Conservation (phyloP, 352 stramenopile species). For the Globisporangium takayamanum region DNA sequence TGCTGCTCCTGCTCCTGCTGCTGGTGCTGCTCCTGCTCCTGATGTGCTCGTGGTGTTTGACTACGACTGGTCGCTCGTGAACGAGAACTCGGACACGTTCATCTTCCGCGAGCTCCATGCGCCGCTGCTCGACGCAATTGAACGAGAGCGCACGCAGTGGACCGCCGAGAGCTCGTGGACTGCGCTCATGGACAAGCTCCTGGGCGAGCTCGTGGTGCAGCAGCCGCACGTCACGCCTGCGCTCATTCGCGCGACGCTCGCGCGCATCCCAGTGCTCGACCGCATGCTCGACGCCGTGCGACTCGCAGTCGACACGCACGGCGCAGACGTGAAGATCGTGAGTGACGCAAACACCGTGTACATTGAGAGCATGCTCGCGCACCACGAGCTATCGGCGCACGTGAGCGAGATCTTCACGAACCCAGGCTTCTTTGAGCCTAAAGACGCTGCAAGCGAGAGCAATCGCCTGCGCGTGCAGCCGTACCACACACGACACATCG, state of each 20-base stretch:
- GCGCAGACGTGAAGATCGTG: constrained; percentile 53
- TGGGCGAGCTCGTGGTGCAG: constrained; percentile 31
- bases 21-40: too few species aligned
- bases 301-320: constrained; percentile 29
- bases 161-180: constrained; percentile 37
- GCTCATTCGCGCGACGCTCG: constrained; percentile 39
- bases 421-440: constrained; percentile 29
- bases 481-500: constrained; percentile 31
- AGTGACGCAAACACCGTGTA: constrained; percentile 79
- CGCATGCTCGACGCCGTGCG: constrained; percentile 66
- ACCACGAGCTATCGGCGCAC: constrained; percentile 22
- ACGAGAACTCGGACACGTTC: constrained; percentile 80
- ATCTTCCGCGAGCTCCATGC: constrained; percentile 65
- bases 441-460: constrained; percentile 5
- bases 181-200: constrained; percentile 60
- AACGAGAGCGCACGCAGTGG: constrained; percentile 15
- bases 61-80: constrained; percentile 81
- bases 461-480: constrained; percentile 42
- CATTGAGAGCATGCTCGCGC: constrained; percentile 67
- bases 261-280: constrained; percentile 44
- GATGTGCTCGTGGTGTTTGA: constrained; percentile 66
- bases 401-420: constrained; percentile 59
- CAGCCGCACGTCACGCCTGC: constrained; percentile 27
- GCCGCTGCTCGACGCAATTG: constrained; percentile 37
- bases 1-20: too few species aligned